Conservation (phyloP, 768 basidiomycete genomes). For the Amanita fuliginea region DNA sequence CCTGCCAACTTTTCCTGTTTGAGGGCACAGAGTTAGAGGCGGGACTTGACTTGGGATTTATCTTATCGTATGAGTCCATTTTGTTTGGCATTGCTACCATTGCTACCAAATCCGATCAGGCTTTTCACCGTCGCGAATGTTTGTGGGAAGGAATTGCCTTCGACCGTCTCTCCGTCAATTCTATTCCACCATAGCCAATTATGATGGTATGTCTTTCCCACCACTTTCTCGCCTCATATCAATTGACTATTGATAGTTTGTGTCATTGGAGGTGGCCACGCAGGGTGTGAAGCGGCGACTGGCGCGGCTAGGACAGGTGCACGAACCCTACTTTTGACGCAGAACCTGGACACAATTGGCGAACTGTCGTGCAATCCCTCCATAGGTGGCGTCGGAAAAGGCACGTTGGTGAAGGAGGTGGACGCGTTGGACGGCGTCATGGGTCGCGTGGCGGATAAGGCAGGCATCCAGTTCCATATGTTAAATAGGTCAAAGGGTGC, state of each 20-base stretch:
- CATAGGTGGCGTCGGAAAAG: slow-evolving; percentile 88
- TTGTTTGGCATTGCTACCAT: background rate
- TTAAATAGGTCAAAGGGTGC: slow-evolving; percentile 80
- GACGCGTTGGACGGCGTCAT: slow-evolving; percentile 87
- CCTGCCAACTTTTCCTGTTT: no score
- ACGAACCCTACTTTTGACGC: slow-evolving; percentile 70
- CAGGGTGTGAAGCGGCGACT: slow-evolving; percentile 86
- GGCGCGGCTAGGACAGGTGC: slow-evolving; percentile 80
- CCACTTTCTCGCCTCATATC: background rate
- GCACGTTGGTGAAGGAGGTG: slow-evolving; percentile 82
- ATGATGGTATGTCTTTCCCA: slow-evolving; percentile 1
- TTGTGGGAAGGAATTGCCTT: background rate
- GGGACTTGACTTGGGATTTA: no score
- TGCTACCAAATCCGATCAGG: no score
- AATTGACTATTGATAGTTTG: slow-evolving; percentile 38
- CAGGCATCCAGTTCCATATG: slow-evolving; percentile 83
- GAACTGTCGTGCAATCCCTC: slow-evolving; percentile 86
- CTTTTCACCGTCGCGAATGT: background rate
- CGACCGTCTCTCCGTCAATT: background rate
- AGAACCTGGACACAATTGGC: slow-evolving; percentile 72
- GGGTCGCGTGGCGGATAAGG: slow-evolving; percentile 80
- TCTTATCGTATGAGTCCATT: no score
- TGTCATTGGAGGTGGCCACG: slow-evolving; percentile 87
- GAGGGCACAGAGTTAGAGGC: no score
- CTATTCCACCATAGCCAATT: slow-evolving; percentile 1